Conservation (phyloP, 1,139 yeast species). For the Geotrichum australiense region DNA sequence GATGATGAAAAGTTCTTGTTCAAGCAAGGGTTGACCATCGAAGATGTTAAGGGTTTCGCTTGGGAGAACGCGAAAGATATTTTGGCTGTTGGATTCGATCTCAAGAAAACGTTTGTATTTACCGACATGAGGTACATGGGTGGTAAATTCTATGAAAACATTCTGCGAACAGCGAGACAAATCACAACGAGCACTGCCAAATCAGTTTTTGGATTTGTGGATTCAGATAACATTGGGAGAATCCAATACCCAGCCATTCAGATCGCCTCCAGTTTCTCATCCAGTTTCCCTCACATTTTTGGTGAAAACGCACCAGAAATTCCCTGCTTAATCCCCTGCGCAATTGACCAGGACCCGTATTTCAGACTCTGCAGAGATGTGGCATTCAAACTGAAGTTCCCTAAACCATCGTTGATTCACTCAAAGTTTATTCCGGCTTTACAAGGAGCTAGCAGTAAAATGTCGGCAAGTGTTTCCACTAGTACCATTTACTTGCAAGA, state of each 20-base stretch:
- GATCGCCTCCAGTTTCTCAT: constrained; percentile 92
- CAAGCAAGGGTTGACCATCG: constrained; percentile 81
- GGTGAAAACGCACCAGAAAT: constrained; percentile 73
- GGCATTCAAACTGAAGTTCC: constrained; percentile 81
- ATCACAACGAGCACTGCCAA: constrained; percentile 94
- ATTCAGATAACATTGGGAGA: constrained; percentile 91
- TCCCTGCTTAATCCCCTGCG: constrained; percentile 97
- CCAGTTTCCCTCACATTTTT: constrained; percentile 89
- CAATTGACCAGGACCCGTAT: constrained; percentile 98
- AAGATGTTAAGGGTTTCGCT: constrained; percentile 77
- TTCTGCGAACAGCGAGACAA: constrained; percentile 88
- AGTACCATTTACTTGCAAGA: constrained; percentile 93
- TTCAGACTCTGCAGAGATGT: constrained; percentile 97
- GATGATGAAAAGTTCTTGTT: constrained; percentile 97
- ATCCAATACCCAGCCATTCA: constrained; percentile 94
- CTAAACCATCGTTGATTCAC: constrained; percentile 89
- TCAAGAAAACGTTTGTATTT: constrained; percentile 89
- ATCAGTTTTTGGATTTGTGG: constrained; percentile 96
- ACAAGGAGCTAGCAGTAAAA: constrained; percentile 93
- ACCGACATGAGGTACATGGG: constrained; percentile 91
- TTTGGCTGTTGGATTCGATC: constrained; percentile 89
- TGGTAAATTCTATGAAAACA: constrained; percentile 88
- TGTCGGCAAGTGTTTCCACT: constrained; percentile 87
- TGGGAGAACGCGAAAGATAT: constrained; percentile 79
- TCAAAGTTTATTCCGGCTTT: constrained; percentile 97